Percentiles rank a stretch among this genome's conserved stretches.
phyloP scores from a whole-genome alignment of 495 filamentous ascomycete genomes.

The Podospora sp. region DNA sequence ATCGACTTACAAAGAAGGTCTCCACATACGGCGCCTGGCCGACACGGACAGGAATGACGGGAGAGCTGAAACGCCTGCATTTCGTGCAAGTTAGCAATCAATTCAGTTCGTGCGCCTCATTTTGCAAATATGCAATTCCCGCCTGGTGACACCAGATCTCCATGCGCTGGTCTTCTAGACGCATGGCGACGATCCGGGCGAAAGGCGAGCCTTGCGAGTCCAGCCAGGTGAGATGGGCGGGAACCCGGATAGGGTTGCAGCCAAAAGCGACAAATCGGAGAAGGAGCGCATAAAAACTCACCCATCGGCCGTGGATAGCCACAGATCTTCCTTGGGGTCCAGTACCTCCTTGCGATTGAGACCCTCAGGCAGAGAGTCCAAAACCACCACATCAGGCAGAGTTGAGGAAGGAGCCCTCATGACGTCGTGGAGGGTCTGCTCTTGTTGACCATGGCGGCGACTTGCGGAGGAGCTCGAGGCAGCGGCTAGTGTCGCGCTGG shows the following conservation, averaged over 20 bases:
- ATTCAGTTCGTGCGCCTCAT: neutral
- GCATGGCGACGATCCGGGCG: constrained; percentile 14
- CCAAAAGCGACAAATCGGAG: neutral
- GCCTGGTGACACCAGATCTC: neutral
- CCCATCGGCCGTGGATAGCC: constrained; percentile 50
- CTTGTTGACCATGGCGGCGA: neutral
- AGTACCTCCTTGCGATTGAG: constrained; percentile 28
- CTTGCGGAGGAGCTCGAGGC: neutral
- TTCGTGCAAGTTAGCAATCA: constrained; percentile 1
- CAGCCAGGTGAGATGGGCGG: neutral
- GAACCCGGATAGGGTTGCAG: neutral
- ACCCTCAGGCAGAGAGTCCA: constrained; percentile 34
- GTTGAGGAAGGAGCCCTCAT: constrained; percentile 44
- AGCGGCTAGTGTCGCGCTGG: neutral
- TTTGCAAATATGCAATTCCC: neutral
- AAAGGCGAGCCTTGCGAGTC: neutral
- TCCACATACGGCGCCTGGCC: constrained; percentile 39
- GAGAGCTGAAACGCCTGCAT: constrained; percentile 43
- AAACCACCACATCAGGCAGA: constrained; percentile 42
- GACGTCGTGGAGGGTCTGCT: constrained; percentile 43
- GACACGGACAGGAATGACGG: constrained; percentile 47
- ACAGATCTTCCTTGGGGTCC: constrained; percentile 50
- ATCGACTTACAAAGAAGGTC: constrained; percentile 43
- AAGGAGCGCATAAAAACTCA: constrained; percentile 31
- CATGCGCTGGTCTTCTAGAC: neutral